These are phyloP conservation scores for Magnusiomyces tetraspermus DNA, from an alignment of 1,139 yeast species.

Conservation along the genomic window DNA sequence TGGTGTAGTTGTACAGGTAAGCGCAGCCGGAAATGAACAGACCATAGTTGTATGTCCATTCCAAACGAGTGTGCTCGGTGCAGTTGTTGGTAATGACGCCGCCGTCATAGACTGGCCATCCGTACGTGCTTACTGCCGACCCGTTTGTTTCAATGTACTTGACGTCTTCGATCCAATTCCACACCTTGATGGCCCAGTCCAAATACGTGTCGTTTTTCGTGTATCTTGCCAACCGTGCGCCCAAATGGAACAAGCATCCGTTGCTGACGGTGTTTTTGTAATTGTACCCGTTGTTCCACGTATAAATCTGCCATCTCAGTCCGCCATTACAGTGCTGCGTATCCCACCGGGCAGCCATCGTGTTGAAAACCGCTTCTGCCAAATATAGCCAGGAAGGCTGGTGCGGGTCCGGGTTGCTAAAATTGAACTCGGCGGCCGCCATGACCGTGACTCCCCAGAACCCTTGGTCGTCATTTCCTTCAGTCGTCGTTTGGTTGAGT, in stretches of 20 bases:
- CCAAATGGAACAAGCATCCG: slow-evolving; percentile 82
- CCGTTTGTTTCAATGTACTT: slow-evolving; percentile 42
- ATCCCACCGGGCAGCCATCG: slow-evolving; percentile 90
- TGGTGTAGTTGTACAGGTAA: slow-evolving; percentile 66
- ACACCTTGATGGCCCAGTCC: slow-evolving; percentile 73
- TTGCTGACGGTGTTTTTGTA: slow-evolving; percentile 86
- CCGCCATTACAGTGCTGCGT: slow-evolving; percentile 68
- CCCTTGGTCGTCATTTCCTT: slow-evolving; percentile 90
- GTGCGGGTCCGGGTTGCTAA: slow-evolving; percentile 48
- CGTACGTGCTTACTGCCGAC: too few relatives aligned
- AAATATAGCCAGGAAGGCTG: slow-evolving; percentile 59
- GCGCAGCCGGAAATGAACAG: slow-evolving; percentile 74
- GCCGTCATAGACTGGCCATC: slow-evolving; percentile 66
- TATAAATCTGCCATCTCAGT: slow-evolving; percentile 90
- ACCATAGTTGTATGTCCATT: slow-evolving; percentile 90
- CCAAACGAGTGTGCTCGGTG: slow-evolving; percentile 44
- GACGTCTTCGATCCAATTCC: slow-evolving; percentile 69
- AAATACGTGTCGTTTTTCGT: slow-evolving; percentile 62
- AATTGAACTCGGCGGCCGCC: slow-evolving; percentile 76
- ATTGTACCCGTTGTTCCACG: slow-evolving; percentile 90
- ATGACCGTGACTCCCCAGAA: slow-evolving; percentile 82
- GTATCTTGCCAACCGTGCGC: slow-evolving; percentile 77
- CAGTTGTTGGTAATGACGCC: slow-evolving; percentile 57
- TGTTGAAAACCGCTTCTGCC: slow-evolving; percentile 76
- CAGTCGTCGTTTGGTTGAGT: slow-evolving; percentile 60